A percentile compares a stretch with the other conserved stretches of the same genome.
phyloP scores from a whole-genome alignment of 306 rosid genomes.

The Quillaja saponaria region DNA sequence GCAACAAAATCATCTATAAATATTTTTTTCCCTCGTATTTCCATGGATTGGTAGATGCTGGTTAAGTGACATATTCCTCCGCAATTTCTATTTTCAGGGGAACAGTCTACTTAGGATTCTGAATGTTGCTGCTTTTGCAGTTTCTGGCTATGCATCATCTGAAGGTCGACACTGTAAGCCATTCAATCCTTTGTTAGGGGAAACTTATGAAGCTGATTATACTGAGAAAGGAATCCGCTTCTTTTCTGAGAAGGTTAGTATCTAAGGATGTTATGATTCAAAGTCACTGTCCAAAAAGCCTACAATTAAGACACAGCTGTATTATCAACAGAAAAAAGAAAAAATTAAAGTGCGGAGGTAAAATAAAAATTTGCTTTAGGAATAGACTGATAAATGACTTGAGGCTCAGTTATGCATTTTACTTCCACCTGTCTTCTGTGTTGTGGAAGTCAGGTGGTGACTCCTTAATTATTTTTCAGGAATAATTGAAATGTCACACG shows the following conservation, averaged over 20 bases:
- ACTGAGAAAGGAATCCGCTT: constrained; percentile 92
- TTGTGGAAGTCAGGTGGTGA: too few relatives aligned
- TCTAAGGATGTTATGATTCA: constrained; percentile 21
- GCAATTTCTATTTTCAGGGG: constrained; percentile 59
- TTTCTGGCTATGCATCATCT: constrained; percentile 95
- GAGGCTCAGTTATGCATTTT: constrained; percentile 15
- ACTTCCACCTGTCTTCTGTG: too few relatives aligned
- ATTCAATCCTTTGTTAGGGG: constrained; percentile 94
- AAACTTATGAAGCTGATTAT: constrained; percentile 94
- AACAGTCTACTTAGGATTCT: constrained; percentile 74
- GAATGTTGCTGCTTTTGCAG: constrained; percentile 96
- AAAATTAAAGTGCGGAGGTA: constrained; percentile 19
- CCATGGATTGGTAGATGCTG: constrained; percentile 16
- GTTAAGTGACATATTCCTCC: constrained; percentile 23
- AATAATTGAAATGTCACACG: too few relatives aligned
- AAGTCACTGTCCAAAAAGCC: not conserved
- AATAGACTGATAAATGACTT: not conserved
- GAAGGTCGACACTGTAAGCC: constrained; percentile 98
- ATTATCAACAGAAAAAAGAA: too few relatives aligned
- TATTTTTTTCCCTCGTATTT: constrained; percentile 11
- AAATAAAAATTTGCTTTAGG: not conserved
- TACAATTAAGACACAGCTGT: too few relatives aligned
- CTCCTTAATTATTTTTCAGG: too few relatives aligned
- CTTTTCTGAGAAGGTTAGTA: constrained; percentile 93
- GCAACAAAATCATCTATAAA: too few relatives aligned